Evolutionary conservation across 257 asterid genomes (phyloP), one percentile per base, ranked within the genome.

Genomic region (Nicotiana knightiana): DNA sequence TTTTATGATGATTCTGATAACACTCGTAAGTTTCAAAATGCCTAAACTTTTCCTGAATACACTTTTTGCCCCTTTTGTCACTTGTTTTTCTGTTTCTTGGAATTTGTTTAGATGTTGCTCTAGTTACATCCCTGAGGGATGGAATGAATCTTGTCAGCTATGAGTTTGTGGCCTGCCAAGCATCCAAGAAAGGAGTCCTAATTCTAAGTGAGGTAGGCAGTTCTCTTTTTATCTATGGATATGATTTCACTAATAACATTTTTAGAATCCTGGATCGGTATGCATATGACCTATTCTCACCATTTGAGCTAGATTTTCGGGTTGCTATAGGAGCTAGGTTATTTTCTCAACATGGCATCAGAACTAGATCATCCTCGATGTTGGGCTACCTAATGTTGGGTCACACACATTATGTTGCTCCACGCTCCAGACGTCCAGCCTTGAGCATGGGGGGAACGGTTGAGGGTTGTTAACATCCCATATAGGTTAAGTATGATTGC

Each of bases 91-190:
- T 75, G 26, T 73, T 24, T 61, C 32, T 58, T 26, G 65, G 64
- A 66, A 53, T 18, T 81, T 32, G 57, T 30, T 66, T 80, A 94
- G 98, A 93, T 87, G 97, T 94, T 81, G 96, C 97, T 54, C 88
- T 94, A 83, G 97, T 94, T 76, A 94, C 98, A 83, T 94, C 98
- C 76, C 89, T 94, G 71, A 89, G 98, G 86, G 98, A 94, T 84
- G 98, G 98, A 83, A 94, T 94, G 98, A 94, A 94, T 90, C 97
- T 94, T 51, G 98, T 94, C 82, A 93, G 98, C 91, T 94, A 94
- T 71, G 98, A 94, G 86, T 94, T 91, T 83, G 98, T 93, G 86
- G 98, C 98, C 73, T 94, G 98, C 90, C 98, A 94, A 89, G 97
- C 87, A 80, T 88, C 88, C 16, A 94, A 92, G 91, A 94, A 94